phyloP scores from a whole-genome alignment of 1,284 basidiomycete genomes.

The Meira miltonrushii region DNA sequence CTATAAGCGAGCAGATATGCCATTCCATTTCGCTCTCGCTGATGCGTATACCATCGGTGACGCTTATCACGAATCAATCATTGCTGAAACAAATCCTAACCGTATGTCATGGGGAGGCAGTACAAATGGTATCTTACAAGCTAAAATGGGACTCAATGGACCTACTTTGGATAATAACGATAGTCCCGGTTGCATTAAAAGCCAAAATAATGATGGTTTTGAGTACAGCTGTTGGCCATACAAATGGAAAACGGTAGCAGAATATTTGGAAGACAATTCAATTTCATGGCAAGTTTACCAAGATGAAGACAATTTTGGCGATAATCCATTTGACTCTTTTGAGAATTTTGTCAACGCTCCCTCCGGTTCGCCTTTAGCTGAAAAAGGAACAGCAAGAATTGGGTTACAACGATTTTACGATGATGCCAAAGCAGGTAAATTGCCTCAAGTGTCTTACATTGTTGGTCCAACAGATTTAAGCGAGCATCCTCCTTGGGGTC shows the following conservation, averaged over 20 bases:
- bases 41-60: constrained; percentile 37
- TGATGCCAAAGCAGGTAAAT: constrained; percentile 30
- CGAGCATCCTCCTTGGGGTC: constrained; percentile 39
- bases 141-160: constrained; percentile 14
- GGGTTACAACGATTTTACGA: constrained; percentile 34
- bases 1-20: constrained; percentile 34
- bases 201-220: constrained; percentile 10
- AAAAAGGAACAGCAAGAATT: constrained; percentile 18
- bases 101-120: constrained; percentile 31
- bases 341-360: constrained; percentile 20
- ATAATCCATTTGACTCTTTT: constrained; percentile 22
- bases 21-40: constrained; percentile 35
- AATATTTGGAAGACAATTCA: constrained; percentile 28
- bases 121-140: constrained; percentile 9
- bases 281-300: constrained; percentile 36
- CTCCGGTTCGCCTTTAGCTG: constrained; percentile 18
- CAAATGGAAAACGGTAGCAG: constrained; percentile 38
- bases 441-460: constrained; percentile 41
- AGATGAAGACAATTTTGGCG: constrained; percentile 37
- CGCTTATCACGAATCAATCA: constrained; percentile 37
- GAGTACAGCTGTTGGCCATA: constrained; percentile 26
- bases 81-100: constrained; percentile 36
- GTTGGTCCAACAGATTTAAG: constrained; percentile 37
- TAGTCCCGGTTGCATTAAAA: constrained; percentile 14
- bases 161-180: constrained; percentile 25